Base-by-base conservation (phyloP, 2,329 filamentous ascomycete genomes). In the Fusarium sp. region DNA sequence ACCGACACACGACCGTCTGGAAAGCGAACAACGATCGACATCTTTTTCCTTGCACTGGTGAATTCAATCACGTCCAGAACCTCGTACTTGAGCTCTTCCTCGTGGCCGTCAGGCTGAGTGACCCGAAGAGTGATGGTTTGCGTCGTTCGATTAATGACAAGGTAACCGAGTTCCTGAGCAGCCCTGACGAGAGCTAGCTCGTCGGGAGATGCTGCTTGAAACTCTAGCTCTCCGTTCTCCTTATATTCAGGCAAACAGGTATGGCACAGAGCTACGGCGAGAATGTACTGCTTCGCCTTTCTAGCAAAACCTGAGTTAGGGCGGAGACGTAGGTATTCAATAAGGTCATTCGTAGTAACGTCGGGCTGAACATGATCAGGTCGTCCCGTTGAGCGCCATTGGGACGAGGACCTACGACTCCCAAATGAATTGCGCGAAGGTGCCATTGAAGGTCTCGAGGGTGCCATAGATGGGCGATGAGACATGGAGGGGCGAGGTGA, bases 61-160 rank as follows among this genome's bases (percentile, higher is more conserved):
- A 98, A 98, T 78, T 97, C 95, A 65, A 98, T 94, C 8, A 97
- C 88, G 76, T 97, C 94, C 37, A 97, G 82, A 9, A 97, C 88
- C 69, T 97, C 89, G 75, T 95, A 98, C 1, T 85, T 86, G 75
- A 94, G 91, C 5, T 87, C 84, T 7, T 86, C 82, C 14, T 78
- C 76, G 7, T 78, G 75, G 9, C 83, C 84, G 33, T 81, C 79
- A 7, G 79, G 75, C 21, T 79, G 80, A 1, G 79, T 80, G 25
- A 87, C 79, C 29, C 81, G 83, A 12, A 91, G 74, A 0, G 87
- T 89, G 42, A 97, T 89, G 1, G 88, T 90, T 54, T 91, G 89
- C 0, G 93, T 87, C 35, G 94, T 91, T 57, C 93, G 89, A 71
- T 94, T 91, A 54, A 92, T 86, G 12, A 97, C 89, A 6, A 94